Evolutionary conservation across 2,329 filamentous ascomycete genomes (phyloP), one percentile per base, ranked within the genome.

Genomic region (Phialocephala subalpina): DNA sequence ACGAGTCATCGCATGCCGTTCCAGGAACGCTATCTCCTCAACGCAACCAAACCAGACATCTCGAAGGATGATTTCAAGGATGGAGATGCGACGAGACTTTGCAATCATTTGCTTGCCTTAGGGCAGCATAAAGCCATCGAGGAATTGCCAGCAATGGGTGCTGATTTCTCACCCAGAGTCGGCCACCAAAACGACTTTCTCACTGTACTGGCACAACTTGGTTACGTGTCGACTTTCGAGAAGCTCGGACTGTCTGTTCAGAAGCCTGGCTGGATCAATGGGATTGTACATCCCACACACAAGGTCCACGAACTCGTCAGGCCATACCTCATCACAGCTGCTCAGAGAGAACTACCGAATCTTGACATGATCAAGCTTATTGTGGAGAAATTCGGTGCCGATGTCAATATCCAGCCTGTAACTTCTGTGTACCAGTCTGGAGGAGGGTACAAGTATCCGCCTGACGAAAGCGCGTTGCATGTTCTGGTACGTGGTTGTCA

Each of bases 351-450:
- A 2, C 62, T 77, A 14, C 78, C 78, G 8, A 80, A 80, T 42
- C 75, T 80, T 65, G 72, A 74, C 5, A 72, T 79, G 3, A 69
- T 80, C 1, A 73, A 74, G 12, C 52, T 79, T 2, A 64, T 82
- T 8, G 75, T 81, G 2, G 75, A 78, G 29, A 73, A 72, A 20
- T 76, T 77, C 20, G 67, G 65, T 1, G 75, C 78, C 12, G 73
- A 79, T 64, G 57, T 80, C n/a, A 73, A 79, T 40, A 45, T 60
- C n/a, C 59, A 67, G 2, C 27, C 22, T 20, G 7, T 60, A 40
- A 53, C 47, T 29, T 36, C 49, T 67, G 47, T 36, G 2, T 55
- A 45, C 6, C 16, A 2, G 16, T 2, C n/a, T 25, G 29, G 12
- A 0, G 38, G 53, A 16, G 40, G 42, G 38, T 53, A 45, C 14